Conservation (phyloP, 495 filamentous ascomycete genomes). For the Aspergillus avenaceus region DNA sequence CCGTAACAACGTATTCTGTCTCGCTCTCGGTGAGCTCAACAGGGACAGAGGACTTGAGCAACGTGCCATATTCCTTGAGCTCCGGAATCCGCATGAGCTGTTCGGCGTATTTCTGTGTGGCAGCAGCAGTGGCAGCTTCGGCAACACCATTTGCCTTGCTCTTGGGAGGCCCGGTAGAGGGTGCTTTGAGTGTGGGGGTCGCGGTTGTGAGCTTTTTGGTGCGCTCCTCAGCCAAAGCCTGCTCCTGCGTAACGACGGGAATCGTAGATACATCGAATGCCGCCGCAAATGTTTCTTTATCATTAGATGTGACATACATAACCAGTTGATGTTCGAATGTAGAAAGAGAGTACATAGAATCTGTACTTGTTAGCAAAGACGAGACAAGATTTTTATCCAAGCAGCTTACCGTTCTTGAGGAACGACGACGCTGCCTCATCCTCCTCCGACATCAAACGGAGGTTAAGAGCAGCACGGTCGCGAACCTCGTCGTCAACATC, state of each 20-base stretch:
- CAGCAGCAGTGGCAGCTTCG: slow-evolving; percentile 71
- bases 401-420: slow-evolving; percentile 77
- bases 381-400: not conserved
- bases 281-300: slow-evolving; percentile 74
- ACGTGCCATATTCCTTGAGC: slow-evolving; percentile 76
- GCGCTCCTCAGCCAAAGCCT: slow-evolving; percentile 94
- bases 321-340: slow-evolving; percentile 96
- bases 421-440: slow-evolving; percentile 81
- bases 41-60: slow-evolving; percentile 82
- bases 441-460: slow-evolving; percentile 80
- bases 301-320: slow-evolving; percentile 91
- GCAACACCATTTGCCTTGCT: slow-evolving; percentile 59
- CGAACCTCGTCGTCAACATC: slow-evolving; percentile 97
- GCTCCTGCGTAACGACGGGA: slow-evolving; percentile 92
- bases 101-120: slow-evolving; percentile 81
- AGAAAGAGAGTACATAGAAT: slow-evolving; percentile 82
- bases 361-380: slow-evolving; percentile 24
- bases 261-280: slow-evolving; percentile 89
- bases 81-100: slow-evolving; percentile 87
- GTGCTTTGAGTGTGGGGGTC: slow-evolving; percentile 92
- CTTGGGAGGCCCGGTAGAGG: slow-evolving; percentile 79
- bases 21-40: slow-evolving; percentile 95
- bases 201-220: slow-evolving; percentile 92
- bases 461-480: slow-evolving; percentile 89
- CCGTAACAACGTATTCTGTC: slow-evolving; percentile 92